Evolutionary conservation across 805 yeast species (phyloP).

Genomic region (Candida easanensis): DNA sequence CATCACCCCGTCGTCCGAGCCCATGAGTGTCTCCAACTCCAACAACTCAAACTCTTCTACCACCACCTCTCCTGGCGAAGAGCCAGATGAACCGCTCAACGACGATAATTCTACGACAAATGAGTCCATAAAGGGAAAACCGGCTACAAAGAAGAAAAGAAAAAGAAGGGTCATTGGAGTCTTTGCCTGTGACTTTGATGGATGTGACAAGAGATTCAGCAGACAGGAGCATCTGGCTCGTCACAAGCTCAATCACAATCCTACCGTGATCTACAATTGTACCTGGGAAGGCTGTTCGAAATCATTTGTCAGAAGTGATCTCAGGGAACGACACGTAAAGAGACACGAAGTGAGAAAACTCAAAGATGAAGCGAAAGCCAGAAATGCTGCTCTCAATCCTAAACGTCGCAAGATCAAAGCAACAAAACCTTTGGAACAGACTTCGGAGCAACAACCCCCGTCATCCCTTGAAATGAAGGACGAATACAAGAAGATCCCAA

Average conservation of each 20-base stretch:
- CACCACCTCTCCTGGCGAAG: too few relatives aligned
- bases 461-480: neutral
- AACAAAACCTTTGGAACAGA: neutral
- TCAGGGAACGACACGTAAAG: conserved; percentile 44
- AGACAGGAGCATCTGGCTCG: conserved; percentile 64
- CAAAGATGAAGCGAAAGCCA: conserved; percentile 27
- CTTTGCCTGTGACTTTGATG: conserved; percentile 42
- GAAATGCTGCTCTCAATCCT: conserved; percentile 10
- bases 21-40: too few relatives aligned
- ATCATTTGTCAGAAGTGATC: conserved; percentile 62
- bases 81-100: neutral
- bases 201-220: conserved; percentile 55
- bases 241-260: conserved; percentile 61
- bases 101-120: neutral
- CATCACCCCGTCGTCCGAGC: neutral
- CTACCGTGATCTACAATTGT: conserved; percentile 53
- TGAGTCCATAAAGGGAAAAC: neutral
- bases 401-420: conserved; percentile 16
- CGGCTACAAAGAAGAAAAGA: conserved; percentile 18
- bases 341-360: conserved; percentile 37
- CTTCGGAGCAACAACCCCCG: neutral
- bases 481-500: conserved; percentile 15
- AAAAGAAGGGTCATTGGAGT: conserved; percentile 30
- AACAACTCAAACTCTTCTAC: too few relatives aligned
- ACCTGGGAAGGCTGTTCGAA: conserved; percentile 47